Percentiles rank a stretch among this genome's conserved stretches.
phyloP scores from a whole-genome alignment of 2,329 filamentous ascomycete species.

The Hypoxylon sp. region DNA sequence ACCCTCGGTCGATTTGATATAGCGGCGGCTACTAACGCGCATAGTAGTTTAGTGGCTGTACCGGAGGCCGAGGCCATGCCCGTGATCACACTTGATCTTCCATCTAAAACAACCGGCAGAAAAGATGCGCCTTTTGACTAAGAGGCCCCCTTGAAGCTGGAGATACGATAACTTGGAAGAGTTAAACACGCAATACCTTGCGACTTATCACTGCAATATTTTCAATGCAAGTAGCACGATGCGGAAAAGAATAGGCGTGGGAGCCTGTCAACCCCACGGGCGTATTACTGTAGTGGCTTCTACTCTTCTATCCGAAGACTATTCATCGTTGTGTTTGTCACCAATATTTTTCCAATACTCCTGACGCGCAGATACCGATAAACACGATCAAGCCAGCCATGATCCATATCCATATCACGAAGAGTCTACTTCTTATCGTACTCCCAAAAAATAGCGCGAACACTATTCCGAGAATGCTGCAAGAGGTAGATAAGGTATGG shows the following conservation, averaged over 20 bases:
- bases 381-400: constrained; percentile 14
- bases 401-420: constrained; percentile 7
- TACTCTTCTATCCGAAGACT: not conserved
- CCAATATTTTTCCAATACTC: not conserved
- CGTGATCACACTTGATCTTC: not conserved
- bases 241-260: not conserved
- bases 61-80: constrained; percentile 23
- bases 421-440: constrained; percentile 22
- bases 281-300: not conserved
- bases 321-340: not conserved
- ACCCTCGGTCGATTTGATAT: not conserved
- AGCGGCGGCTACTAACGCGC: not conserved
- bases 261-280: not conserved
- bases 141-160: not conserved
- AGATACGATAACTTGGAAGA: not conserved
- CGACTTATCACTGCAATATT: not conserved
- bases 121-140: not conserved
- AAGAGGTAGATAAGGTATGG: constrained; percentile 10
- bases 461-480: constrained; percentile 5
- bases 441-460: constrained; percentile 13
- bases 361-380: constrained; percentile 14
- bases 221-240: not conserved
- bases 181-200: not conserved
- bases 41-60: not conserved
- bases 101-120: not conserved